Evolutionary conservation across 257 asterid genomes (phyloP).

Genomic region (Solanum medicagineum): DNA sequence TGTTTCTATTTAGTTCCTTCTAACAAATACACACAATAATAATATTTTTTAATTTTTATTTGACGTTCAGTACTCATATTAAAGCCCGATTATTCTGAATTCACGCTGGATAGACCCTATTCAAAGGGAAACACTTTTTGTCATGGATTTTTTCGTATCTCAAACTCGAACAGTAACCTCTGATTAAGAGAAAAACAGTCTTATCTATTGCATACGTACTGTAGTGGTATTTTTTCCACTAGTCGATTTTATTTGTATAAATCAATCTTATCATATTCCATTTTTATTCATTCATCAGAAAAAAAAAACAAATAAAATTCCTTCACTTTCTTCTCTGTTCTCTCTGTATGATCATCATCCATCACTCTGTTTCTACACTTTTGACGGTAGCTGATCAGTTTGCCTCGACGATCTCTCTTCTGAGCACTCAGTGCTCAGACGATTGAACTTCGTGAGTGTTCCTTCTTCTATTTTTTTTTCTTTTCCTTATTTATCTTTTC

Average conservation of each 20-base stretch:
- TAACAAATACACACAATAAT: not conserved
- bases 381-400: not conserved
- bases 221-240: not conserved
- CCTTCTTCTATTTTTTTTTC: not conserved
- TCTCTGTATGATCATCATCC: not conserved
- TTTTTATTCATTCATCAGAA: not conserved
- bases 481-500: not conserved
- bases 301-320: not conserved
- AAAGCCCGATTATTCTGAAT: too few species aligned
- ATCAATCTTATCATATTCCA: not conserved
- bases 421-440: not conserved
- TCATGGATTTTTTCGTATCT: too few species aligned
- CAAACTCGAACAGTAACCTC: too few species aligned
- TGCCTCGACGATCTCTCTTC: not conserved
- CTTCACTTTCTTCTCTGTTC: not conserved
- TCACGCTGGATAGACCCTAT: too few species aligned
- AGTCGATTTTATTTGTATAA: not conserved
- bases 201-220: too few species aligned
- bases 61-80: too few species aligned
- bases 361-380: not conserved
- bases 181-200: too few species aligned
- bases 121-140: too few species aligned
- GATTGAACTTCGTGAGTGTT: not conserved
- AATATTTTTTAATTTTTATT: not conserved
- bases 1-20: too few species aligned